Conservation (phyloP, 2,329 filamentous ascomycete species). For the Pseudogymnoascus destructans region DNA sequence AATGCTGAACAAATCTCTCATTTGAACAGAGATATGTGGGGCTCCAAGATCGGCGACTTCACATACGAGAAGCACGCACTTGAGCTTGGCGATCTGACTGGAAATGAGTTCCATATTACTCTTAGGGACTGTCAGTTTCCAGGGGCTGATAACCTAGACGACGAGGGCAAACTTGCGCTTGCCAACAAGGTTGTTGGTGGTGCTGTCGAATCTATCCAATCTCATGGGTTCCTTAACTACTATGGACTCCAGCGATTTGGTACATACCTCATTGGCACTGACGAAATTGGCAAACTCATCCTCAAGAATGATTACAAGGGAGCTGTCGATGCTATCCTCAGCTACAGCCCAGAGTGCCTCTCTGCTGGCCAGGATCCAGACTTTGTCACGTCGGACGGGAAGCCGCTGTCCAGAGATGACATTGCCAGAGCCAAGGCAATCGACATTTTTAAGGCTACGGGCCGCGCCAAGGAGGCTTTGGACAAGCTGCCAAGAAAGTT, state of each 20-base stretch:
- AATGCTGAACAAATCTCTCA: slow-evolving; percentile 49
- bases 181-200: slow-evolving; percentile 38
- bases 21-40: slow-evolving; percentile 48
- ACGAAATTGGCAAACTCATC: slow-evolving; percentile 72
- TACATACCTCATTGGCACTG: slow-evolving; percentile 73
- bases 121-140: slow-evolving; percentile 68
- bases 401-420: slow-evolving; percentile 59
- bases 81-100: slow-evolving; percentile 68
- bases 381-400: slow-evolving; percentile 27
- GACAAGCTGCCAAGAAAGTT: slow-evolving; percentile 66
- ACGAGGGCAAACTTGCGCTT: slow-evolving; percentile 35
- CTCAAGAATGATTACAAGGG: slow-evolving; percentile 68
- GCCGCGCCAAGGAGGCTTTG: slow-evolving; percentile 46
- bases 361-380: slow-evolving; percentile 38
- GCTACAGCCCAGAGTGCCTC: slow-evolving; percentile 54
- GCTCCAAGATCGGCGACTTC: slow-evolving; percentile 64
- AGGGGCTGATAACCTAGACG: slow-evolving; percentile 31
- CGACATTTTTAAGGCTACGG: slow-evolving; percentile 53
- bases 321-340: slow-evolving; percentile 64
- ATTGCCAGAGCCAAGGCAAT: slow-evolving; percentile 66
- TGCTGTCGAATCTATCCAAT: slow-evolving; percentile 53
- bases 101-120: slow-evolving; percentile 89
- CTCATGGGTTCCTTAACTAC: slow-evolving; percentile 89
- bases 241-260: slow-evolving; percentile 96
- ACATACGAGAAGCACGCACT: slow-evolving; percentile 59